phyloP scores from a whole-genome alignment of 768 basidiomycete genomes.

The Russula sp. region DNA sequence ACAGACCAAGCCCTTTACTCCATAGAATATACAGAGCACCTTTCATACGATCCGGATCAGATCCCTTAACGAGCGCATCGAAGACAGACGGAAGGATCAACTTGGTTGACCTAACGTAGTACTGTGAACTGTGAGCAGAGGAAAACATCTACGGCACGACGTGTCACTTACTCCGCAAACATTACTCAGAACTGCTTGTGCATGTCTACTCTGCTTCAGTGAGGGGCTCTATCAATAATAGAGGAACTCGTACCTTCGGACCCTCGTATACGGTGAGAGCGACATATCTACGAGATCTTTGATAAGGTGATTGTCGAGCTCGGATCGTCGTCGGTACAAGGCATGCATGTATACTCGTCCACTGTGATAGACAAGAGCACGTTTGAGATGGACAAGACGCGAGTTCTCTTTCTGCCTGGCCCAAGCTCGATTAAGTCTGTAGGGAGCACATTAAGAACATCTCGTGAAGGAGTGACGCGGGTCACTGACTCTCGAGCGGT shows the following conservation, averaged over 20 bases:
- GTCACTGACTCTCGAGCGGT: constrained; percentile 56
- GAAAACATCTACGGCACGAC: not conserved
- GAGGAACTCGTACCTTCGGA: constrained; percentile 53
- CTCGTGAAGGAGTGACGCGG: not conserved
- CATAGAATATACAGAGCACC: constrained; percentile 82
- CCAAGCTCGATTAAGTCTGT: constrained; percentile 64
- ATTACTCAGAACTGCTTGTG: constrained; percentile 62
- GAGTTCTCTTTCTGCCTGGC: constrained; percentile 71
- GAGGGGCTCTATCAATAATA: not conserved
- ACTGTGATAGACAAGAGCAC: constrained; percentile 75
- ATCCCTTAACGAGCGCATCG: constrained; percentile 63
- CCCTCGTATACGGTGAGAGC: constrained; percentile 74
- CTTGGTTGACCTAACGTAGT: constrained; percentile 65
- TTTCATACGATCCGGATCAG: constrained; percentile 92
- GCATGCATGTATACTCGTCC: constrained; percentile 75
- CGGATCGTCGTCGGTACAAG: constrained; percentile 68
- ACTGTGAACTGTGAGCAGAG: constrained; percentile 9
- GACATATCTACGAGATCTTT: constrained; percentile 69
- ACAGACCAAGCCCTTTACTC: constrained; percentile 63
- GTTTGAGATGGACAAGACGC: constrained; percentile 68
- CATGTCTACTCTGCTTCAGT: constrained; percentile 47
- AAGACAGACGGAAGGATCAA: constrained; percentile 60
- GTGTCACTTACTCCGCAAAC: constrained; percentile 55
- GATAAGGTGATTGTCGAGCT: constrained; percentile 68
- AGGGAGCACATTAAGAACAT: constrained; percentile 22